Evolutionary conservation across 257 asterid genomes (phyloP), one percentile per base, ranked within the genome.

Genomic region (Mentha longifolia): DNA sequence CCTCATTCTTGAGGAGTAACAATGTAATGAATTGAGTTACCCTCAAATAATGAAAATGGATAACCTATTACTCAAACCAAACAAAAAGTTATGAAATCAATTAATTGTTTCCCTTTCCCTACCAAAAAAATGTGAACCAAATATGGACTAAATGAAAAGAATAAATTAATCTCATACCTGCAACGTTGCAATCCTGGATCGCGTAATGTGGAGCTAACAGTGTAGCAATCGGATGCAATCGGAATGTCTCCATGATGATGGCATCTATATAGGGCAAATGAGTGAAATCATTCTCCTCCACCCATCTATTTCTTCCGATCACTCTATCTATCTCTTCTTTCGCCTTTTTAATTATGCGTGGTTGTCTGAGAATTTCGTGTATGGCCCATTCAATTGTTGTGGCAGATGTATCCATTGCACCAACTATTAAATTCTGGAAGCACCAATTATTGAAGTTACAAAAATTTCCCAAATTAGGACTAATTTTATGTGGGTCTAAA

Each of bases 321-420:
- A 80, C 85, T 51, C 30, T 73, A 19, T 80, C 79, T 1, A 80
- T 68, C 71, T 80, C 85, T n/a, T 56, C 83, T n/a, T 43, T 75
- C n/a, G 77, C 77, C 68, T 20, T 79, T 11, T 58, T 30, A 4
- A 70, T 30, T 42, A 79, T 65, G 16, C 6, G 72, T 0, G 81
- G 81, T 3, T 80, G 65, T 30, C 4, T 55, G 2, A 76, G 55
- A 9, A 69, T 4, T 50, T 72, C 81, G 16, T 62, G 58, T 31
- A 80, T 20, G 2, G 79, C 63, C 82, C 82, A 80, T 51, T 80
- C 79, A 0, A 73, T 9, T 2, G 79, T 30, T 2, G 80, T 65
- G 1, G 78, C 60, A 1, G 85, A 60, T 10, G 77, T 74, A 50
- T 78, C 80, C 5, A 76, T 63, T 56, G 79, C 77, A 1, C 81